Evolutionary conservation across 192 early-diverging fungal species (phyloP), one percentile per base, ranked within the genome.

Genomic region (Backusella circina): DNA sequence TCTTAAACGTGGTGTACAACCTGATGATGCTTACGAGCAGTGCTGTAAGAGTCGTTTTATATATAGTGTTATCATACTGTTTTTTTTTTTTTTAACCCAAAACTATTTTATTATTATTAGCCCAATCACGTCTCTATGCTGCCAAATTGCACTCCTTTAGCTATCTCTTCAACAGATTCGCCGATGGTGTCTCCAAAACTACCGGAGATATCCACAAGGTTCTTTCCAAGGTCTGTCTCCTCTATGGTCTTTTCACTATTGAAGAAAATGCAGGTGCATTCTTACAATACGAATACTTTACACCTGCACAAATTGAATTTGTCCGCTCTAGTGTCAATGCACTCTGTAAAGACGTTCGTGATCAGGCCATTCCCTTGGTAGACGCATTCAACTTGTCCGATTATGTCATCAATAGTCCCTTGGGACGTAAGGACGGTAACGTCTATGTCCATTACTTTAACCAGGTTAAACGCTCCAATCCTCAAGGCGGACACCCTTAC

Each of bases 331-430:
- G 86, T 72, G 91, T 95, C 75, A 90, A 87, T 71, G 65, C 70
- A 6, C 86, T 91, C 16, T 94, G 94, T 84, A 82, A 85, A 18
- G 84, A 82, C 30, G 83, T 97, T 9, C 90, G 96, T 74, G 84
- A 89, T 51, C 91, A 96, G 75, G 92, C 92, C 47, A 91, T 97
- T 83, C 89, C 94, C 10, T 80, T 95, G 35, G 93, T 93, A 21
- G 96, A 97, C 80, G 84, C 94, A 23, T 97, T 96, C 84, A 95
- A 93, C 76, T 93, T 91, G 86, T 87, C 91, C 9, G 96, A 97
- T 80, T 96, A 93, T 80, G 90, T 97, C 35, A 84, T 97, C 78
- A 95, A 94, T 85, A 93, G 93, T 65, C 96, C 96, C 26, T 79
- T 97, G 32, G 96, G 96, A 47, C 87, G 92, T 41, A 90, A 87